Conservation (phyloP, 768 basidiomycete genomes). For the Mycena vulgaris region DNA sequence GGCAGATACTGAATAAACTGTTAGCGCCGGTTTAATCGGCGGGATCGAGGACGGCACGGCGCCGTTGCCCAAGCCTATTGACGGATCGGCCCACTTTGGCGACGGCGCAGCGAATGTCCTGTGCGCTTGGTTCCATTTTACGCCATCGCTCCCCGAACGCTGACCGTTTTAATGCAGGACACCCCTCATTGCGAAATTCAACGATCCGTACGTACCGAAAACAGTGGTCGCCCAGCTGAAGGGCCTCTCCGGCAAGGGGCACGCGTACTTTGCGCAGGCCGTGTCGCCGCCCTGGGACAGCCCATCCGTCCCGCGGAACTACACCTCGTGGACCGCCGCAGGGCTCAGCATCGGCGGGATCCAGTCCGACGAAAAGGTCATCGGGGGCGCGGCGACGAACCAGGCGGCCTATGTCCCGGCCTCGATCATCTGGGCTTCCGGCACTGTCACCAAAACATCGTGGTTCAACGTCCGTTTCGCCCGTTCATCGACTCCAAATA, state of each 20-base stretch:
- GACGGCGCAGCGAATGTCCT: slow-evolving; percentile 47
- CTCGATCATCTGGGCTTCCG: slow-evolving; percentile 44
- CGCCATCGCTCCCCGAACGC: neutral
- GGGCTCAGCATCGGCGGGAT: slow-evolving; percentile 49
- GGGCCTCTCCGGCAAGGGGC: slow-evolving; percentile 26
- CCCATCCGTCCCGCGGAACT: slow-evolving; percentile 44
- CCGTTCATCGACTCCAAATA: too few relatives aligned
- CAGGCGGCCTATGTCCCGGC: slow-evolving; percentile 43
- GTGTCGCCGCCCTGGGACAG: slow-evolving; percentile 49
- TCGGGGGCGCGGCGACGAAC: slow-evolving; percentile 48
- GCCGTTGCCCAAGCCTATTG: slow-evolving; percentile 44
- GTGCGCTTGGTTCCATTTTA: slow-evolving; percentile 27
- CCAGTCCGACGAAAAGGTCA: slow-evolving; percentile 43
- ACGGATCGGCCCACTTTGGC: slow-evolving; percentile 45
- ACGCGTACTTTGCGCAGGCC: slow-evolving; percentile 43
- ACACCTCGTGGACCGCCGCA: slow-evolving; percentile 45
- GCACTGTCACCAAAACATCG: slow-evolving; percentile 17
- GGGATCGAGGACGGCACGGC: slow-evolving; percentile 44
- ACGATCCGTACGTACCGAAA: slow-evolving; percentile 45
- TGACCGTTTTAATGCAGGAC: slow-evolving; percentile 32
- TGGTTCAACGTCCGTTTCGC: slow-evolving; percentile 45
- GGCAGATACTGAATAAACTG: neutral
- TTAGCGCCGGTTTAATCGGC: slow-evolving; percentile 43
- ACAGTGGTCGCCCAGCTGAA: slow-evolving; percentile 36
- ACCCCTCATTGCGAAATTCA: slow-evolving; percentile 46